These are phyloP conservation scores for Xylaria longipes DNA, from an alignment of 495 filamentous ascomycete species.

Conservation along the genomic window DNA sequence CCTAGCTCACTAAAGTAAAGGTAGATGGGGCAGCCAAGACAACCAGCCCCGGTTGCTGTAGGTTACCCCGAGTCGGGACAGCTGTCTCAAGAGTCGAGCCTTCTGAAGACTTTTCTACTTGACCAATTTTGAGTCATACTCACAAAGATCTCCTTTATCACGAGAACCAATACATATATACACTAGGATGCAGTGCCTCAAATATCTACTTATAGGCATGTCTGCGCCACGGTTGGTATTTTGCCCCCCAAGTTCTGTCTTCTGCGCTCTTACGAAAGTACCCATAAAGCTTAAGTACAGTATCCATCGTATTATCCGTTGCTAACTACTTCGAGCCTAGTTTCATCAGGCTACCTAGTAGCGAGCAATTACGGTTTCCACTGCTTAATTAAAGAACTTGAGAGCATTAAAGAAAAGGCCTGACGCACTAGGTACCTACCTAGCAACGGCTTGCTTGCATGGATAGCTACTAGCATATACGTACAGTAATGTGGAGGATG, in stretches of 20 bases:
- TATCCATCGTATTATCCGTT: constrained; percentile 2
- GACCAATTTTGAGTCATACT: background rate
- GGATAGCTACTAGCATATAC: background rate
- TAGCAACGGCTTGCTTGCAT: constrained; percentile 1
- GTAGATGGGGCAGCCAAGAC: constrained; percentile 20
- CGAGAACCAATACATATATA: background rate
- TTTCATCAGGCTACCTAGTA: background rate
- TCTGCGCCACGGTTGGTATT: background rate
- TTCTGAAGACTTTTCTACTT: background rate
- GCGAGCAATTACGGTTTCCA: constrained; percentile 9
- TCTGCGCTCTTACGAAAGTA: background rate
- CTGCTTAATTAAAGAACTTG: constrained; percentile 14
- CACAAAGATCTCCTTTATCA: background rate
- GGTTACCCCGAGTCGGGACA: constrained; percentile 18
- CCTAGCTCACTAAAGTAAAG: background rate
- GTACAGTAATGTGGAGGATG: background rate
- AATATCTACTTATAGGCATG: background rate
- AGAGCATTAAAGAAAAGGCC: background rate
- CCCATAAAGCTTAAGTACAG: constrained; percentile 3
- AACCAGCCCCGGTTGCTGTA: constrained; percentile 16
- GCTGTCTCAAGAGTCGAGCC: background rate
- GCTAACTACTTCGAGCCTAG: background rate
- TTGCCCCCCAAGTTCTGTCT: background rate
- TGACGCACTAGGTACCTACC: too few relatives aligned
- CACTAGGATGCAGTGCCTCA: too few relatives aligned